These are phyloP conservation scores for Rhizomucor pusillus DNA, from an alignment of 371 early-diverging fungal genomes.

Conservation along the genomic window DNA sequence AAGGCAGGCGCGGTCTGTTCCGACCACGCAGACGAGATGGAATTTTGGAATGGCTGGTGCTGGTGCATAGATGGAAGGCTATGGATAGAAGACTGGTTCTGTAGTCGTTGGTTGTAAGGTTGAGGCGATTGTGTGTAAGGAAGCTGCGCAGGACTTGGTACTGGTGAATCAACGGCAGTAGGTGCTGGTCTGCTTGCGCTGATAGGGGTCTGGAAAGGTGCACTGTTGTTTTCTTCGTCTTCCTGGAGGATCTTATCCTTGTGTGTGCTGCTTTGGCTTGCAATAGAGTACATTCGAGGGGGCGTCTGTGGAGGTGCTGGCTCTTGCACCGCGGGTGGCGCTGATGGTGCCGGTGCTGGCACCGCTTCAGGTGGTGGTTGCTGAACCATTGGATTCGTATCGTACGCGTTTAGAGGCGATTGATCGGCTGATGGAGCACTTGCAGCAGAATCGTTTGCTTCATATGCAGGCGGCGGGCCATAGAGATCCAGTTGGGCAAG, in stretches of 20 bases:
- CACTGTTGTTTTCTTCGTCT: neutral
- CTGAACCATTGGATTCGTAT: neutral
- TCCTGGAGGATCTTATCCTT: slow-evolving; percentile 5
- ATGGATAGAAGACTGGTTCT: neutral
- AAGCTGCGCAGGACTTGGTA: neutral
- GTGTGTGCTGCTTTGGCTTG: neutral
- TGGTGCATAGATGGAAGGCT: neutral
- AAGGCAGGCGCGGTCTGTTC: slow-evolving; percentile 9
- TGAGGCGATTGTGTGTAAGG: slow-evolving; percentile 4
- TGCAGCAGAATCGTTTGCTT: neutral
- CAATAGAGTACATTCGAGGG: neutral
- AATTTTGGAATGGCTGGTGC: slow-evolving; percentile 7
- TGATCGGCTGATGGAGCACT: slow-evolving; percentile 1
- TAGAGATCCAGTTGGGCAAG: slow-evolving; percentile 30
- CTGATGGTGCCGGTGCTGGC: neutral
- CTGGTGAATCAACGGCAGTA: neutral
- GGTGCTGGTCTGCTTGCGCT: neutral
- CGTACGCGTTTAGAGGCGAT: slow-evolving; percentile 21
- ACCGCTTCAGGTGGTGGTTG: neutral
- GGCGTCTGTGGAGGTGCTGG: slow-evolving; percentile 2
- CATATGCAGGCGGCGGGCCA: slow-evolving; percentile 43
- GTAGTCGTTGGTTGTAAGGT: slow-evolving; percentile 1
- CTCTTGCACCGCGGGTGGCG: slow-evolving; percentile 19
- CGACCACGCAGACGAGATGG: slow-evolving; percentile 9
- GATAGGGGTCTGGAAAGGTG: slow-evolving; percentile 1